Conservation (phyloP, 2,329 filamentous ascomycete species). For the Diatrype stigma region DNA sequence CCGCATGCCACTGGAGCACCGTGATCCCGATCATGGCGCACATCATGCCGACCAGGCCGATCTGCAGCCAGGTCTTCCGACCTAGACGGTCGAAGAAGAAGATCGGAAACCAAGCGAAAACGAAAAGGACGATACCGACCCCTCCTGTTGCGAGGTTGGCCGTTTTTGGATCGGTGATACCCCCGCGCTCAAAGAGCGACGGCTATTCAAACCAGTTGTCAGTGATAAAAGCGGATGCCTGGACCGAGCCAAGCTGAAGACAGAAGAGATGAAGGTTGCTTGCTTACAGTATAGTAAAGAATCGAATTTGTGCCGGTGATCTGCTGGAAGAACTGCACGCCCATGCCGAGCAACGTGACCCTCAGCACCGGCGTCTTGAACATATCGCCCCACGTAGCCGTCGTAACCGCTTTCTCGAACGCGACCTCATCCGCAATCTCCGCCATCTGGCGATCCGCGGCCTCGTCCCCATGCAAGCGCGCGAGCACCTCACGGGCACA, state of each 20-base stretch:
- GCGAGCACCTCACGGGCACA: conserved; percentile 23
- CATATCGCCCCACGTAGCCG: conserved; percentile 24
- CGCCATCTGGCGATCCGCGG: conserved; percentile 52
- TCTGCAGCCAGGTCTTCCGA: conserved; percentile 20
- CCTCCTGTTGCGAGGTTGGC: conserved; percentile 21
- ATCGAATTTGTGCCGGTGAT: conserved; percentile 26
- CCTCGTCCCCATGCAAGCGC: conserved; percentile 19
- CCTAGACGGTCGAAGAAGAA: conserved; percentile 22
- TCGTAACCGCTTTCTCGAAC: conserved; percentile 12
- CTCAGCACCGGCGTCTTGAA: conserved; percentile 23
- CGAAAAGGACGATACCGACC: conserved; percentile 19
- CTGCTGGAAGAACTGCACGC: conserved; percentile 26
- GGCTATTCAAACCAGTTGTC: conserved; percentile 7
- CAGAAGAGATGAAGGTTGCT: no score
- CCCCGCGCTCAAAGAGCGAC: conserved; percentile 17
- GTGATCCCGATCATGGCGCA: conserved; percentile 19
- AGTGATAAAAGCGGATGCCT: no score
- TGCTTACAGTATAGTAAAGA: conserved; percentile 25
- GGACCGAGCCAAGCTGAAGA: no score
- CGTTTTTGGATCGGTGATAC: conserved; percentile 14
- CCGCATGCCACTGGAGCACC: conserved; percentile 19
- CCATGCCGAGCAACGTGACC: conserved; percentile 25
- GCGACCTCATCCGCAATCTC: conserved; percentile 20
- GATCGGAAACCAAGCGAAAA: conserved; percentile 22
- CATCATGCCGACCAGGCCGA: conserved; percentile 20